Conservation (phyloP, 169 alveolate species). For the Babesia ovis region DNA sequence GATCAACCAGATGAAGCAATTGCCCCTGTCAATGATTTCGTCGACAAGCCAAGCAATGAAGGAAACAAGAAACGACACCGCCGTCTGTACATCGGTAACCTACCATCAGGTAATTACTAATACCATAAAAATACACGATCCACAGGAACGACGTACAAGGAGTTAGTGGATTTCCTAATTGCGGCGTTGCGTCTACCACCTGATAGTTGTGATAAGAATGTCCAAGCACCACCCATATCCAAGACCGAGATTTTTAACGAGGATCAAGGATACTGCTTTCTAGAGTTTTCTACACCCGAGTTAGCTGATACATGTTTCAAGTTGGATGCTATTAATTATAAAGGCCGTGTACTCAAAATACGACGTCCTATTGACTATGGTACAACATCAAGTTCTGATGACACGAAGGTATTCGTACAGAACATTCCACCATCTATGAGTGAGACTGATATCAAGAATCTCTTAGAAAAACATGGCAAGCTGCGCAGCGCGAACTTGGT, state of each 20-base stretch:
- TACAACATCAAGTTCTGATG: slow-evolving; percentile 81
- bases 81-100: slow-evolving; percentile 75
- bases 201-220: slow-evolving; percentile 28
- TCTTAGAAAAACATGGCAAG: slow-evolving; percentile 82
- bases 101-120: slow-evolving; percentile 64
- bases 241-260: slow-evolving; percentile 77
- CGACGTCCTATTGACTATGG: slow-evolving; percentile 84
- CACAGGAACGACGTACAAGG: slow-evolving; percentile 69
- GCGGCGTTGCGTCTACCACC: slow-evolving; percentile 66
- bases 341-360: slow-evolving; percentile 75
- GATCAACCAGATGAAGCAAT: slow-evolving; percentile 39
- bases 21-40: slow-evolving; percentile 29
- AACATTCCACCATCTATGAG: slow-evolving; percentile 82
- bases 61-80: slow-evolving; percentile 70
- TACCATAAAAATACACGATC: neutral
- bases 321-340: slow-evolving; percentile 80
- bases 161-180: slow-evolving; percentile 67
- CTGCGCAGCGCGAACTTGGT: slow-evolving; percentile 74
- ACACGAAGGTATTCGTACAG: slow-evolving; percentile 78
- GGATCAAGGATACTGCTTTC: slow-evolving; percentile 79
- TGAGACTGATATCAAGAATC: slow-evolving; percentile 77
- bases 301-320: slow-evolving; percentile 79
- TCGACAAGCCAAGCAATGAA: slow-evolving; percentile 60
- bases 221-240: slow-evolving; percentile 58
- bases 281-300: slow-evolving; percentile 80